Evolutionary conservation across 805 yeast genomes (phyloP).

Genomic region (Saccharomycopsis selenospora): DNA sequence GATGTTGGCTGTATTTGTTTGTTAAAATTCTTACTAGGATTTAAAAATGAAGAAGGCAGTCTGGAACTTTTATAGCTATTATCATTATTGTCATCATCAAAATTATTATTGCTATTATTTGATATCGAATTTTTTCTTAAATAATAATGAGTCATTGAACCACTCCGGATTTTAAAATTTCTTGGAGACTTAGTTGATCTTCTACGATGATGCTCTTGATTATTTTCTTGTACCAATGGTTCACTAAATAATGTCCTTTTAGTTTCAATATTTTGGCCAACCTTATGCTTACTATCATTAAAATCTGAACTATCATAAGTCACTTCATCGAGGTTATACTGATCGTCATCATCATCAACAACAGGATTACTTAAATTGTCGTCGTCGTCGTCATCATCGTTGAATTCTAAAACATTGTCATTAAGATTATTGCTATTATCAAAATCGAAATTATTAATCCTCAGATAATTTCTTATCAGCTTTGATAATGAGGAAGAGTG

Average conservation of each 20-base stretch:
- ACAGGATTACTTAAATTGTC: no score
- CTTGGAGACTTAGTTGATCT: neutral
- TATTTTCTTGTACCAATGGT: slow-evolving; percentile 11
- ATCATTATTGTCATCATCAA: no score
- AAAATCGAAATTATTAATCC: no score
- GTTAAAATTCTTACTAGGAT: no score
- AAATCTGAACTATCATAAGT: neutral
- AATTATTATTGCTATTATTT: neutral
- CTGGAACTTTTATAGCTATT: neutral
- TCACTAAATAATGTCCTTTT: slow-evolving; percentile 15
- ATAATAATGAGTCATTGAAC: neutral
- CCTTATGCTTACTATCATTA: neutral
- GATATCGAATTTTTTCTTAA: neutral
- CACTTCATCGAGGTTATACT: neutral
- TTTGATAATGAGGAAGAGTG: no score
- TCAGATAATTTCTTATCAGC: no score
- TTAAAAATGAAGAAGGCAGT: no score
- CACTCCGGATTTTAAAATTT: neutral
- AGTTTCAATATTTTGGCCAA: neutral
- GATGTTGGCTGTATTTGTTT: no score
- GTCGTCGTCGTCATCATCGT: neutral
- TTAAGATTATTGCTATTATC: neutral
- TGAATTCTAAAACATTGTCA: neutral
- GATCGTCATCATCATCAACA: neutral
- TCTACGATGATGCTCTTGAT: neutral